Base-by-base conservation (phyloP, 306 rosid species). In the Cicer yamashitae region DNA sequence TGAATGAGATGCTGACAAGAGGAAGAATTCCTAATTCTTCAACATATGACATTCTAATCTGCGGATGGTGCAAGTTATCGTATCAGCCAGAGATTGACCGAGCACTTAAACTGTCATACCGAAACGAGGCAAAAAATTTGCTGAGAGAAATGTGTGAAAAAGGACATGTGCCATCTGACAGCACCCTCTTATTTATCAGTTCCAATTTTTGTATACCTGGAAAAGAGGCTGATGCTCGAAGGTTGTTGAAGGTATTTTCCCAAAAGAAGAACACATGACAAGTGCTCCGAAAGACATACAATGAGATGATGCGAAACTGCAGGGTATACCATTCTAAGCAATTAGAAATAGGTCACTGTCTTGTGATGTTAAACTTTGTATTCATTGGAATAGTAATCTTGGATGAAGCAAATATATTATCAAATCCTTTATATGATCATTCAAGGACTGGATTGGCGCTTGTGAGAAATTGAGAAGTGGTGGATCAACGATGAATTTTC, bases 61-160 rank as follows among this genome's bases (percentile, higher is more conserved):
- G 89, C 82, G 96, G 99, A 60, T 94, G 92, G 97, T 89, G 89
- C 81, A 87, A 85, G 70, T 83, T 92, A 39, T 88, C 93, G 47
- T 74, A 56, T 73, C 83, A 83, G 71, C 91, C 88, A 13, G 92
- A 88, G 78, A 77, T 90, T 83, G 92, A 88, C 64, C 77, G 82
- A 79, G 59, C 84, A 6, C 78, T 82, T 74, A 85, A 82, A 72
- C 61, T 44, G 70, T 84, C 91, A 50, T 91, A 89, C 76, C 82
- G 52, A 67, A 80, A 71, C n/a, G 92, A 90, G 91, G 97, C 96
- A 7, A 90, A 90, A 84, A 89, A 83, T 67, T 73, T 92, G 74
- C 75, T 90, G 56, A 67, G 56, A 45, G 96, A 92, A 75, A 94
- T 94, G 99, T 76, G 77, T 50, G 88, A 86, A 58, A 86, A 87